A percentile compares a stretch with the other conserved stretches of the same genome.
Conservation (phyloP, 2,329 filamentous ascomycete genomes). For the Rhinocladiella mackenziei region DNA sequence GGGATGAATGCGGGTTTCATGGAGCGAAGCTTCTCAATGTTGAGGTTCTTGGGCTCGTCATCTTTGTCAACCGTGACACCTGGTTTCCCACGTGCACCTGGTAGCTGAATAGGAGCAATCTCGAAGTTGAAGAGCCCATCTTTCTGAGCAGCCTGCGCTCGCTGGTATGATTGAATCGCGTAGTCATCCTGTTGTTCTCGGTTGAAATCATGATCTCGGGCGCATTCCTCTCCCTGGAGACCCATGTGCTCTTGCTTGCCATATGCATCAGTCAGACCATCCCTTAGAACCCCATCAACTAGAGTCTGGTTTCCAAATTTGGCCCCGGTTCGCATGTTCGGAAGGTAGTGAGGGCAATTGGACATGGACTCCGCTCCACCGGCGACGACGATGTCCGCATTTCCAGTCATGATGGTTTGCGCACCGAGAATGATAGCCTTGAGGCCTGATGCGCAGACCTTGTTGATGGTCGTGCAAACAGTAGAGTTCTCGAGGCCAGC, state of each 20-base stretch:
- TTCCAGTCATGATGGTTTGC: conserved; percentile 96
- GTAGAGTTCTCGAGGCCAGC: conserved; percentile 78
- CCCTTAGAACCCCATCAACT: conserved; percentile 87
- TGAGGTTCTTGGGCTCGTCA: conserved; percentile 92
- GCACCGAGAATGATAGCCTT: conserved; percentile 93
- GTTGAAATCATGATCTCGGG: conserved; percentile 72
- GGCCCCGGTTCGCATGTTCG: conserved; percentile 75
- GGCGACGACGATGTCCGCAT: conserved; percentile 85
- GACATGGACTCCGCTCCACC: conserved; percentile 98
- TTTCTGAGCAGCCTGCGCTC: conserved; percentile 80
- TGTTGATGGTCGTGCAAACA: conserved; percentile 93
- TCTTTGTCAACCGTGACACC: conserved; percentile 74
- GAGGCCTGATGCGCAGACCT: conserved; percentile 92
- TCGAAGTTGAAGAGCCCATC: conserved; percentile 76
- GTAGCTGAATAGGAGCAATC: conserved; percentile 85
- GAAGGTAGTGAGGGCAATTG: conserved; percentile 93
- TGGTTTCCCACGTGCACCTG: conserved; percentile 86
- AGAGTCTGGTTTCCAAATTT: conserved; percentile 92
- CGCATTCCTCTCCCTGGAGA: conserved; percentile 85
- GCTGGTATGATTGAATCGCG: conserved; percentile 91
- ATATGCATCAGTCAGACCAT: conserved; percentile 91
- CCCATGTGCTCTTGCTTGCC: conserved; percentile 95
- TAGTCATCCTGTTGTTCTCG: conserved; percentile 91
- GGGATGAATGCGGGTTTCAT: conserved; percentile 82
- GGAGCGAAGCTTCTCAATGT: conserved; percentile 73